These are phyloP conservation scores for Lippia alba DNA, from an alignment of 305 asterid genomes.

Conservation along the genomic window DNA sequence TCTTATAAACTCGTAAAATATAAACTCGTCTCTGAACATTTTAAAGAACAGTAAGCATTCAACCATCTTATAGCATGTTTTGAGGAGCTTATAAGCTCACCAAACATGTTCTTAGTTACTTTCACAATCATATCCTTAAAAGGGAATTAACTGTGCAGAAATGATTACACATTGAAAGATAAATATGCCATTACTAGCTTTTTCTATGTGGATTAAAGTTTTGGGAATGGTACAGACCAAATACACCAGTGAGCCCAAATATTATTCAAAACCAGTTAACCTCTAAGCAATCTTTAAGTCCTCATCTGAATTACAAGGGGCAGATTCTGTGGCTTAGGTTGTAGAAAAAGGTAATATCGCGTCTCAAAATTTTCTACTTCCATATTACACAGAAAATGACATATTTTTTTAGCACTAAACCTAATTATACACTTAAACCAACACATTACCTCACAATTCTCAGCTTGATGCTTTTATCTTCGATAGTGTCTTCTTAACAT, in stretches of 20 bases:
- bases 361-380: neutral
- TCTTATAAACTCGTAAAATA: no score
- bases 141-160: no score
- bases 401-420: conserved; percentile 8
- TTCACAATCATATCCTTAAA: no score
- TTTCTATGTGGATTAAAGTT: neutral
- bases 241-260: conserved; percentile 3
- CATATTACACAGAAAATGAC: neutral
- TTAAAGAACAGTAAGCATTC: no score
- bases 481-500: conserved; percentile 54
- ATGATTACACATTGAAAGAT: no score
- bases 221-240: neutral
- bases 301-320: conserved; percentile 12
- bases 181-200: no score
- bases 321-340: neutral
- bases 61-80: no score
- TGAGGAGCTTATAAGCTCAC: neutral
- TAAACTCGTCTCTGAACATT: no score
- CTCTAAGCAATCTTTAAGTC: neutral
- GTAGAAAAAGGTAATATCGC: conserved; percentile 8
- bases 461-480: conserved; percentile 51
- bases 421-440: conserved; percentile 29
- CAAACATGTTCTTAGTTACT: no score
- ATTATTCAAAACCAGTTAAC: neutral
- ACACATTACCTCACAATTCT: conserved; percentile 37